Base-by-base conservation (phyloP, 2,329 filamentous ascomycete species). In the Alternaria hordeiaustralica region DNA sequence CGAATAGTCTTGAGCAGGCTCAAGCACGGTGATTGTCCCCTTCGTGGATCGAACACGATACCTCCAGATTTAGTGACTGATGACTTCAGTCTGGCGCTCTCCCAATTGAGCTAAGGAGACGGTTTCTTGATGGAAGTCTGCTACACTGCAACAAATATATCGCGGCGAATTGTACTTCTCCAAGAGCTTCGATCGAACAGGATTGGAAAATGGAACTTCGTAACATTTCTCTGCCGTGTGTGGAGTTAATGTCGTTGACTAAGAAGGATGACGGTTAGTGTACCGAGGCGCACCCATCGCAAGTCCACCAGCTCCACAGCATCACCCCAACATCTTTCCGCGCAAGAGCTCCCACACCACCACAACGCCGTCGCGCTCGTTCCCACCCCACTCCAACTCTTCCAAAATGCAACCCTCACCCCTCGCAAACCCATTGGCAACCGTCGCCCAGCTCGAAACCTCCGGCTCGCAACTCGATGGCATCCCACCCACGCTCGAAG, bases 391-490 rank as follows among this genome's bases (percentile, higher is more conserved):
- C 8, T 3, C 13, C 12, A 10, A 18, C n/a, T 25, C 41, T 21
- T 15, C 11, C 55, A 56, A 15, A 1, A 79, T 79, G 77, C 73
- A 75, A 45, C 59, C 66, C 12, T 78, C 77, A 20, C 75, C 73
- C 5, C 74, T 94, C 71, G 84, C 87, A 7, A 94, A 95, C 67
- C 88, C 91, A 21, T 85, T 95, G 53, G 91, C 90, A 15, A 91
- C 90, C 28, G 83, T 88, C n/a, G 85, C 87, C 33, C 92, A 95
- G 79, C 85, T 96, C 77, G 85, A 75, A 81, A 87, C 73, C 75
- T 86, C 69, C 78, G 86, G 62, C 78, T 89, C 81, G 79, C 88
- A 81, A 78, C 84, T 72, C 79, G 84, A 87, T 72, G 83, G 84
- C 49, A 75, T 94, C 3, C 90, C 92, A 1, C 80, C 82, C 30